Evolutionary conservation across 257 asterid genomes (phyloP).

Genomic region (Eustoma russellianum): DNA sequence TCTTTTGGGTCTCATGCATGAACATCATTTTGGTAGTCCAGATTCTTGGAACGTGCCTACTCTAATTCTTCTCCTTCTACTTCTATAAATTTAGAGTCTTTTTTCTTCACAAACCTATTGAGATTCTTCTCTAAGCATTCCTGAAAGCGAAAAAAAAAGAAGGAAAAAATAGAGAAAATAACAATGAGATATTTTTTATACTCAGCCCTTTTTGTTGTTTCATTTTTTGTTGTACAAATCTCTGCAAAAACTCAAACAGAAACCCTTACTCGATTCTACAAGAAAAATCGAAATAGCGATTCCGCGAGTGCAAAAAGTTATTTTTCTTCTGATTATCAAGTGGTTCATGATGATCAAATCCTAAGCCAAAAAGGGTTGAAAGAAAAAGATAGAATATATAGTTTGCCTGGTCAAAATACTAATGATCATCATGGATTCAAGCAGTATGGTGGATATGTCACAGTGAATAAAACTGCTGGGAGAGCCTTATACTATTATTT

Average conservation of each 20-base stretch:
- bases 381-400: slow-evolving; percentile 46
- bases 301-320: slow-evolving; percentile 28
- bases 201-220: slow-evolving; percentile 11
- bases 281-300: slow-evolving; percentile 21
- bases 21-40: no score
- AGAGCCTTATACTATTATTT: slow-evolving; percentile 61
- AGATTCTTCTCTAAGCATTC: no score
- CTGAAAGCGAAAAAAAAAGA: no score
- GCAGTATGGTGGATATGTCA: slow-evolving; percentile 65
- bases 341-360: slow-evolving; percentile 1
- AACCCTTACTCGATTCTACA: slow-evolving; percentile 30
- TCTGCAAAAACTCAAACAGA: slow-evolving; percentile 22
- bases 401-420: slow-evolving; percentile 51
- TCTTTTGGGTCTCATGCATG: no score
- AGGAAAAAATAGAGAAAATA: slow-evolving; percentile 12
- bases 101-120: no score
- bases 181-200: slow-evolving; percentile 9
- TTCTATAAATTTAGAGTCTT: no score
- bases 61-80: no score
- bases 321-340: slow-evolving; percentile 21
- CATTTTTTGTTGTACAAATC: slow-evolving; percentile 2
- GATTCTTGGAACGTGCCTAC: no score
- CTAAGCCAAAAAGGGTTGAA: slow-evolving; percentile 28
- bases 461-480: slow-evolving; percentile 48
- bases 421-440: slow-evolving; percentile 33